Base-by-base conservation (phyloP, 352 stramenopile genomes). In the Thalassiosira hispida region DNA sequence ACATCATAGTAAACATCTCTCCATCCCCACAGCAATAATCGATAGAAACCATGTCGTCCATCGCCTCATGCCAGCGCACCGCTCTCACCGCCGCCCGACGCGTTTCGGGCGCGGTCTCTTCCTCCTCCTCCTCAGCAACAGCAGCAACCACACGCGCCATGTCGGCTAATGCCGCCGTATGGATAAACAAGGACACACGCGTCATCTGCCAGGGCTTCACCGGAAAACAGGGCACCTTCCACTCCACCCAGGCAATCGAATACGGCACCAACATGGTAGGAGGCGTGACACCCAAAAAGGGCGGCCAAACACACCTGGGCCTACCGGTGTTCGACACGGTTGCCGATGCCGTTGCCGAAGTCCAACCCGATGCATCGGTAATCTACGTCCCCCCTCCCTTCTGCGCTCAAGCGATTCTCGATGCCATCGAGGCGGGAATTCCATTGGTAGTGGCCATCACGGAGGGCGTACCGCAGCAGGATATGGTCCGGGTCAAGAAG, bases 161-260 rank as follows among this genome's bases (percentile, higher is more conserved):
- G 82, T 98, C 96, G 55, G 92, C 96, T n/a, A 98, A 95, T 31
- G 97, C 97, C 80, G 98, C 98, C 75, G 98, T 99, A 51, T 99
- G 97, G 97, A 95, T 99, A 68, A 97, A 99, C 91, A 98, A 99
- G 92, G 95, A 99, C 89, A 99, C 97, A 38, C 96, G 96, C 72
- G 97, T 99, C 31, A 98, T 99, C 83, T 98, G 96, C 86, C 98
- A 99, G 90, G 98, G 98, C 59, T 99, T 99, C 87, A 99, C 98
- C 55, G 98, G 98, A 81, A 99, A 99, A 90, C 96, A 99, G 82
- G 98, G 98, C 62, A 99, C 98, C 42, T 99, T 99, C 87, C 98
- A 99, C 90, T 97, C 93, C 25, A 85, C 77, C 75, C 97, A 99
- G 89, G 97, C 97, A 47, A 99, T 99, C 76, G 97, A 97, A 60